phyloP scores from a whole-genome alignment of 78 protist genomes.

The Dictyostelium brefeldianum region DNA sequence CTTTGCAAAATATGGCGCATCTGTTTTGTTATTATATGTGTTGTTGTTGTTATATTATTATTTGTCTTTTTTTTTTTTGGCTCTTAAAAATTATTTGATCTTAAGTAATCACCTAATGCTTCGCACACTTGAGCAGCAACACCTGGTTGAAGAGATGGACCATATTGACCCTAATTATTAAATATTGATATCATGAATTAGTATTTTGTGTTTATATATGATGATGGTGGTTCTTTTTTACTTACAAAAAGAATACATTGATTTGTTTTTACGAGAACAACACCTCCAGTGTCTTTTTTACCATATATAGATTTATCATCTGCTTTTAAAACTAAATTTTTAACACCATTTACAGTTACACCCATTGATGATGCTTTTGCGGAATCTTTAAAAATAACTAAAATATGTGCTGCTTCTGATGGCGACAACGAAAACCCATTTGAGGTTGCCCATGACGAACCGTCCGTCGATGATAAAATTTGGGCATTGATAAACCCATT shows the following conservation, averaged over 20 bases:
- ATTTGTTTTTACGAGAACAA: not conserved
- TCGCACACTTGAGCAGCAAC: not conserved
- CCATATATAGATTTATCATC: not conserved
- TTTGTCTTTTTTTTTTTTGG: not conserved
- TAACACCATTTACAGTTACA: not conserved
- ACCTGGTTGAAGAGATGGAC: not conserved
- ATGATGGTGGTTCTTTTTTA: no score
- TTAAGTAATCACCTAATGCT: not conserved
- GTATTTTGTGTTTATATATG: no score
- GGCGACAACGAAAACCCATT: not conserved
- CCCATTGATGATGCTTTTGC: not conserved
- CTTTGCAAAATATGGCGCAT: no score
- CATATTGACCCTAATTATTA: not conserved
- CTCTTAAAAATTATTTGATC: not conserved
- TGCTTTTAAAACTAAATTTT: not conserved
- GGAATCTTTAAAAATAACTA: not conserved
- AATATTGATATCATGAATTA: not conserved
- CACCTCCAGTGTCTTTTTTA: not conserved
- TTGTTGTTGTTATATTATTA: no score
- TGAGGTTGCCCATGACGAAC: not conserved
- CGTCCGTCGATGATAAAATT: not conserved
- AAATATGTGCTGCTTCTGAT: not conserved
- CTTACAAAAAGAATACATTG: not conserved
- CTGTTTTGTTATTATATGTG: no score
- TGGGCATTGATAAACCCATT: not conserved